A percentile compares a stretch with the other conserved stretches of the same genome.
phyloP scores from a whole-genome alignment of 2,329 filamentous ascomycete species.

The Fusarium falciforme region DNA sequence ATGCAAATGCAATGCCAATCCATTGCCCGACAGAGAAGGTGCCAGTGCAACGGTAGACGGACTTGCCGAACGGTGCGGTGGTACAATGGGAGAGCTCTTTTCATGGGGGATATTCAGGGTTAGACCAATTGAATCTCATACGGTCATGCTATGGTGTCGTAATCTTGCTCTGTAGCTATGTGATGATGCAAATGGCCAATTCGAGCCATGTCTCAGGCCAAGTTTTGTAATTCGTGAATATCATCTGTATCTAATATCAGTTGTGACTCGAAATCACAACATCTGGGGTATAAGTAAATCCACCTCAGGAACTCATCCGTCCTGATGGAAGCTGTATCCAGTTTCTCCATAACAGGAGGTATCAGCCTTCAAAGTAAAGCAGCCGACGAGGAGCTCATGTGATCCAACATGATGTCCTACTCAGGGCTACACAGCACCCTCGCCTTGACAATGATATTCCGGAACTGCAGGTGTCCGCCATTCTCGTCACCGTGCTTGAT shows the following conservation, averaged over 20 bases:
- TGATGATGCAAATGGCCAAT: background rate
- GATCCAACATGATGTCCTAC: constrained; percentile 23
- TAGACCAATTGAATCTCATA: background rate
- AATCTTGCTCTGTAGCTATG: background rate
- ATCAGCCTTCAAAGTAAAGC: background rate
- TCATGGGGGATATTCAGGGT: background rate
- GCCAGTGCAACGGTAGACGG: background rate
- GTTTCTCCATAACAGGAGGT: background rate
- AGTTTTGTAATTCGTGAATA: background rate
- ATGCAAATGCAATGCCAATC: background rate
- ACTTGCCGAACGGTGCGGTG: background rate
- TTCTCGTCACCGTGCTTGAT: constrained; percentile 74
- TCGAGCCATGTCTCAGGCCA: background rate
- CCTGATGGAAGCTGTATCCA: background rate
- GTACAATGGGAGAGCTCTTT: background rate
- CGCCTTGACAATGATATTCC: constrained; percentile 74
- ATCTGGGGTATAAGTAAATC: constrained; percentile 3
- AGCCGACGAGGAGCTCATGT: background rate
- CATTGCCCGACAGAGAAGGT: background rate
- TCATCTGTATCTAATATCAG: background rate
- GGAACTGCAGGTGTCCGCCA: constrained; percentile 69
- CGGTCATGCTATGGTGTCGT: background rate
- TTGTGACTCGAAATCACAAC: background rate
- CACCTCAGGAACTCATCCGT: background rate
- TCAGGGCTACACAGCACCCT: constrained; percentile 70